phyloP scores from a whole-genome alignment of 768 basidiomycete species.

The Galerina marginata region DNA sequence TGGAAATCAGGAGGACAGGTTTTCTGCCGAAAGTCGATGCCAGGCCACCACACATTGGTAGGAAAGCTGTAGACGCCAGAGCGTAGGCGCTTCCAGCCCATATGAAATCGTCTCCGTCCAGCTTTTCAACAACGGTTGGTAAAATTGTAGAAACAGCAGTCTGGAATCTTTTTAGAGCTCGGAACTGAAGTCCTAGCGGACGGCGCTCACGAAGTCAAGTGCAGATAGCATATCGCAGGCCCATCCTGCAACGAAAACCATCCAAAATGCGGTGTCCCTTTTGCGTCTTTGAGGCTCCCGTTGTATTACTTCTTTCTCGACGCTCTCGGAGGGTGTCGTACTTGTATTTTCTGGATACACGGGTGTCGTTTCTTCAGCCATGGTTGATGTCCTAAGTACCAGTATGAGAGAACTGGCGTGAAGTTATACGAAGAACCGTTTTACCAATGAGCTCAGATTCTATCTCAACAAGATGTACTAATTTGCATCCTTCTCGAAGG shows the following conservation, averaged over 20 bases:
- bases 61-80: constrained; percentile 8
- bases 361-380: too few relatives aligned
- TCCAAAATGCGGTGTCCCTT: not conserved
- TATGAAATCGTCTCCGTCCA: constrained; percentile 10
- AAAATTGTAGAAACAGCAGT: constrained; percentile 10
- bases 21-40: constrained; percentile 9
- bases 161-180: not conserved
- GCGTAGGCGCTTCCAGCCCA: constrained; percentile 14
- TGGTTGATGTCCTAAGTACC: too few relatives aligned
- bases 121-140: constrained; percentile 7
- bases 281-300: not conserved
- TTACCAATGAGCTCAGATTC: too few relatives aligned
- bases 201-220: constrained; percentile 1
- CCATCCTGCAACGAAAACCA: constrained; percentile 5
- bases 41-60: constrained; percentile 10
- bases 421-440: not conserved
- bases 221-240: constrained; percentile 3
- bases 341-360: not conserved
- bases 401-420: not conserved
- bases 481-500: too few relatives aligned
- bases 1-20: constrained; percentile 4
- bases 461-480: too few relatives aligned
- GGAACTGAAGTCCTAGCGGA: too few relatives aligned
- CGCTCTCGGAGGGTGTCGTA: not conserved
- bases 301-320: not conserved